These are phyloP conservation scores for Thinopyrum obtusiflorum DNA, from an alignment of 202 grass and related monocot genomes.

Conservation along the genomic window DNA sequence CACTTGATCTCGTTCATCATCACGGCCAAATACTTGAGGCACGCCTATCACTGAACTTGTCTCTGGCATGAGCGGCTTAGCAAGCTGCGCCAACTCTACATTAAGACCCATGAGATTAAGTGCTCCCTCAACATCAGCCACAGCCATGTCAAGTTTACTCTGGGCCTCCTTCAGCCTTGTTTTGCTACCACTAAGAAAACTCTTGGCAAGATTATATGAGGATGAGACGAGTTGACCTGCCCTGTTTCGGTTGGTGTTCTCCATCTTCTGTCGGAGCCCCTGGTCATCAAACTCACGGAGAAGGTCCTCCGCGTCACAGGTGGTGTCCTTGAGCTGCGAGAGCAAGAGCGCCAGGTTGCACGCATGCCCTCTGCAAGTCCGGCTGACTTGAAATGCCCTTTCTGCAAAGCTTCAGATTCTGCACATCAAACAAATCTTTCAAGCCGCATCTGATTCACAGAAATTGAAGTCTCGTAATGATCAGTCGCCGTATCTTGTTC, in stretches of 20 bases:
- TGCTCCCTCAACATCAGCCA: neutral
- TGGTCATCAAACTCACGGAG: neutral
- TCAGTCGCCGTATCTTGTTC: too few species aligned
- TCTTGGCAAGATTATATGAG: neutral
- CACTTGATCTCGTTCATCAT: neutral
- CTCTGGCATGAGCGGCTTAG: too few species aligned
- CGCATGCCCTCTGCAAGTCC: too few species aligned
- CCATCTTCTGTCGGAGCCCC: neutral
- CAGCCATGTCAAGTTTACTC: neutral
- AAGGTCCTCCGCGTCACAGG: neutral
- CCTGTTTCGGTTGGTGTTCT: neutral
- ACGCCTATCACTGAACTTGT: too few species aligned
- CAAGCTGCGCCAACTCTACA: too few species aligned
- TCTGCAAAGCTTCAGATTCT: too few species aligned
- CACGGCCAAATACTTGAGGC: too few species aligned
- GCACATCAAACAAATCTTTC: too few species aligned
- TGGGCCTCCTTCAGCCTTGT: neutral
- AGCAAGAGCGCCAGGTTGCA: neutral
- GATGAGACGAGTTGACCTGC: neutral
- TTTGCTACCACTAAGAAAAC: neutral
- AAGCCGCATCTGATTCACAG: too few species aligned
- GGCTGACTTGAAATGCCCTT: too few species aligned
- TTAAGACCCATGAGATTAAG: too few species aligned
- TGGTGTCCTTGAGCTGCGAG: neutral
- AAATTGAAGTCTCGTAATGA: too few species aligned